Evolutionary conservation across 1,284 basidiomycete genomes (phyloP).

Genomic region (Malassezia pachydermatis): DNA sequence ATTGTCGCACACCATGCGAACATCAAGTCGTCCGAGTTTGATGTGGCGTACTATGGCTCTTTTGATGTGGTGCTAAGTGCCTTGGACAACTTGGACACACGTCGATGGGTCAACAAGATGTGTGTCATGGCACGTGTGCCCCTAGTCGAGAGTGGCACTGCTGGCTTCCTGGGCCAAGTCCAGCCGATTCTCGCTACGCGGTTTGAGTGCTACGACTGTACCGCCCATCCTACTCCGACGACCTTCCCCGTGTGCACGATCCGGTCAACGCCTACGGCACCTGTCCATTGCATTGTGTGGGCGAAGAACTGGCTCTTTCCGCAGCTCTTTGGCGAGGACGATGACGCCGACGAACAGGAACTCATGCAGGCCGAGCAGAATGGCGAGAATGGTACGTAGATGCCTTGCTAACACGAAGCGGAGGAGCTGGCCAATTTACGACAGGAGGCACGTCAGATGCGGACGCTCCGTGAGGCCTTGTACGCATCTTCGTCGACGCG

Average conservation of each 20-base stretch:
- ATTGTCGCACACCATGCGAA: slow-evolving; percentile 87
- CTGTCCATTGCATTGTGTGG: slow-evolving; percentile 99
- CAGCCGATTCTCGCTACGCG: slow-evolving; percentile 51
- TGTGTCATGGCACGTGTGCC: slow-evolving; percentile 84
- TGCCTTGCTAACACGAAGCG: slow-evolving; percentile 53
- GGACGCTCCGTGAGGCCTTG: slow-evolving; percentile 58
- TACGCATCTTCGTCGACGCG: slow-evolving; percentile 19
- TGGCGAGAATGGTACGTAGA: slow-evolving; percentile 66
- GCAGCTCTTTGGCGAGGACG: slow-evolving; percentile 74
- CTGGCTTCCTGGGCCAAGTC: slow-evolving; percentile 76
- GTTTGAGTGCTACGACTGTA: slow-evolving; percentile 46
- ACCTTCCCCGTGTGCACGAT: slow-evolving; percentile 97
- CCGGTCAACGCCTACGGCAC: slow-evolving; percentile 87
- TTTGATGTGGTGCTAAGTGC: slow-evolving; percentile 94
- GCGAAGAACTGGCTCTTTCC: slow-evolving; percentile 91
- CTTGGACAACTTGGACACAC: slow-evolving; percentile 64
- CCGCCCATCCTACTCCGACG: slow-evolving; percentile 70
- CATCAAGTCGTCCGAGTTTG: slow-evolving; percentile 86
- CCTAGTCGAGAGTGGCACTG: slow-evolving; percentile 89
- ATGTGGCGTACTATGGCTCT: slow-evolving; percentile 72
- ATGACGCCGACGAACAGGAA: slow-evolving; percentile 66
- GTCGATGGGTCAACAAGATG: slow-evolving; percentile 68
- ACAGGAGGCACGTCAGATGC: slow-evolving; percentile 79
- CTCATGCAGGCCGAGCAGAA: slow-evolving; percentile 74
- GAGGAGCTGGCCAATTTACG: slow-evolving; percentile 81